Percentiles rank a stretch among this genome's conserved stretches.
phyloP scores from a whole-genome alignment of 2,329 filamentous ascomycete species.

The Penicillium sp. region DNA sequence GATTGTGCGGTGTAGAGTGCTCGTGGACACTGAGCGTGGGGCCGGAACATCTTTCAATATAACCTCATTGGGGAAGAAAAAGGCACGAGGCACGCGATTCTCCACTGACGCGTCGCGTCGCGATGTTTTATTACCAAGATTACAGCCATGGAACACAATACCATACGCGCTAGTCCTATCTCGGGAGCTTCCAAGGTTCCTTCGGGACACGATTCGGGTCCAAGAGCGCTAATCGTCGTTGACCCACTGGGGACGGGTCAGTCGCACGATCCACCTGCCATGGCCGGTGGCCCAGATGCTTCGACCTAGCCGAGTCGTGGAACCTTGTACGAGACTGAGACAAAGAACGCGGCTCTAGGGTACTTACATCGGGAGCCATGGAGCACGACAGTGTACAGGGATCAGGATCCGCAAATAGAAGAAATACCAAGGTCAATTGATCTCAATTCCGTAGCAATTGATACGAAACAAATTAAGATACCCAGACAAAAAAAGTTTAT shows the following conservation, averaged over 20 bases:
- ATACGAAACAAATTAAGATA: not conserved
- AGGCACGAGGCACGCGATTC: not conserved
- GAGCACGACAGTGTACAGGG: not conserved
- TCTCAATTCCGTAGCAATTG: not conserved
- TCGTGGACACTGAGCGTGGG: not conserved
- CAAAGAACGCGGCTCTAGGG: not conserved
- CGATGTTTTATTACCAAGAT: not conserved
- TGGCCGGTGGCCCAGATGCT: not conserved
- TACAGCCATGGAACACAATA: not conserved
- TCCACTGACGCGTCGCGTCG: slow-evolving; percentile 7
- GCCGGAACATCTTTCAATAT: slow-evolving; percentile 2
- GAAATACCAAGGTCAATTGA: not conserved
- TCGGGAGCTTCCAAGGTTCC: not conserved
- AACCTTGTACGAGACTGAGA: not conserved
- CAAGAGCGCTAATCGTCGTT: not conserved
- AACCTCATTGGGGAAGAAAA: slow-evolving; percentile 2
- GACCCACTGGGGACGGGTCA: not conserved
- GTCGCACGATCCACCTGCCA: not conserved
- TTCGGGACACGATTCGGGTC: not conserved
- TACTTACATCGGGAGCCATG: not conserved
- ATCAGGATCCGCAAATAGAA: not conserved
- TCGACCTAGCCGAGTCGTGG: not conserved
- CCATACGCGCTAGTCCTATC: not conserved
- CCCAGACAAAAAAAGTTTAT: not conserved
- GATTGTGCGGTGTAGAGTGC: slow-evolving; percentile 8